A percentile compares a stretch with the other conserved stretches of the same genome.
Conservation (phyloP, 2,329 filamentous ascomycete genomes). For the Aspergillus aculeatus region DNA sequence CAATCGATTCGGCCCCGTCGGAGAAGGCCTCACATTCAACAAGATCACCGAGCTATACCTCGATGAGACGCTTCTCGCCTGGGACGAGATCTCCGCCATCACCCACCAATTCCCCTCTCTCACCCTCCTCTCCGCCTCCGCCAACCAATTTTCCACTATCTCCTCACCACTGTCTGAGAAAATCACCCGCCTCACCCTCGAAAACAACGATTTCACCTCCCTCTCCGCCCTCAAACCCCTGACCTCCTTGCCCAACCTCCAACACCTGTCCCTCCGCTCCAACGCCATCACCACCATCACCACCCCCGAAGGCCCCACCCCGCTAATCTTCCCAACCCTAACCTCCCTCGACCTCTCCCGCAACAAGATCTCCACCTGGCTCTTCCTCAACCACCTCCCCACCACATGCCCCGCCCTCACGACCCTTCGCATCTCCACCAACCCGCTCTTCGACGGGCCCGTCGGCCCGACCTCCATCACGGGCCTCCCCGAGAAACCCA, state of each 20-base stretch:
- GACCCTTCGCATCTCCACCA: constrained; percentile 77
- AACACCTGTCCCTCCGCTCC: constrained; percentile 64
- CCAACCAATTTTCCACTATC: constrained; percentile 36
- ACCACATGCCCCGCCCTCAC: constrained; percentile 69
- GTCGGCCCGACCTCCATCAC: constrained; percentile 36
- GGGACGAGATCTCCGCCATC: constrained; percentile 50
- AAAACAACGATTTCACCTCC: constrained; percentile 47
- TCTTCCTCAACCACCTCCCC: constrained; percentile 69
- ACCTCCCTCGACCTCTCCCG: constrained; percentile 71
- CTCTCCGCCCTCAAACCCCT: constrained; percentile 47
- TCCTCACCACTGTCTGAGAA: constrained; percentile 30
- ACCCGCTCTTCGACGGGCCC: constrained; percentile 70
- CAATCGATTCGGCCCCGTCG: constrained; percentile 60
- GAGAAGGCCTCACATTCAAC: constrained; percentile 44
- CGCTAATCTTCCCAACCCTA: constrained; percentile 55
- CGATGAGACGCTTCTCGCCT: constrained; percentile 65
- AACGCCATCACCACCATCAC: constrained; percentile 63
- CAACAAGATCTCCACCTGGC: constrained; percentile 69
- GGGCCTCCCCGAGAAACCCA: constrained; percentile 39
- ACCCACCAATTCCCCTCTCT: constrained; percentile 37
- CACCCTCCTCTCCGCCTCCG: constrained; percentile 34
- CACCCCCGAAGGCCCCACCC: constrained; percentile 23
- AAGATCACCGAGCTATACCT: constrained; percentile 62
- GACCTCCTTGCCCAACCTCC: constrained; percentile 52
- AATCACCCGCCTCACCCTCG: constrained; percentile 49